phyloP scores from a whole-genome alignment of 805 yeast genomes.

The Hanseniaspora pseudoguilliermondii region DNA sequence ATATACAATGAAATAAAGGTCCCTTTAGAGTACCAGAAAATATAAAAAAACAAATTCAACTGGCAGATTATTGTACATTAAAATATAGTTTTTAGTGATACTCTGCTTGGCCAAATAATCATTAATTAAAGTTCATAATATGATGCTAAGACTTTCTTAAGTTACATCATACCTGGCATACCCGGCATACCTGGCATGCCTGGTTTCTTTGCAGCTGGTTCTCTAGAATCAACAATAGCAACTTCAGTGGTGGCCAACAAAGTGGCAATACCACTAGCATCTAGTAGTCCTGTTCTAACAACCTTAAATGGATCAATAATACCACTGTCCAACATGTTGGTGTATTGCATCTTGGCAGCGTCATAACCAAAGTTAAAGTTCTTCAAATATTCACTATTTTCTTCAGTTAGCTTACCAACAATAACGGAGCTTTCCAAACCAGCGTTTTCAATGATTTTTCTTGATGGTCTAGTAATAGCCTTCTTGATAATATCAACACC shows the following conservation, averaged over 20 bases:
- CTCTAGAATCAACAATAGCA: slow-evolving; percentile 92
- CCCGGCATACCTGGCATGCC: slow-evolving; percentile 48
- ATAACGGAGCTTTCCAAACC: slow-evolving; percentile 96
- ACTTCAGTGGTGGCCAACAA: slow-evolving; percentile 96
- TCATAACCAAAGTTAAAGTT: slow-evolving; percentile 87
- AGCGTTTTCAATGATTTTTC: slow-evolving; percentile 88
- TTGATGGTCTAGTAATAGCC: slow-evolving; percentile 91
- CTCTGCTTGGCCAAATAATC: no score
- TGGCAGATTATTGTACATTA: no score
- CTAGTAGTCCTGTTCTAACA: slow-evolving; percentile 87
- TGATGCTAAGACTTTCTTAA: background rate
- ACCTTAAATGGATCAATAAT: slow-evolving; percentile 98
- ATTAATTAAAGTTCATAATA: no score
- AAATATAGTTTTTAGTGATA: no score
- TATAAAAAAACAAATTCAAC: no score
- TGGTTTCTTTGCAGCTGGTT: slow-evolving; percentile 52
- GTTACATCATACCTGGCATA: slow-evolving; percentile 19
- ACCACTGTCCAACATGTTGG: slow-evolving; percentile 93
- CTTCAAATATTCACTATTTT: slow-evolving; percentile 30
- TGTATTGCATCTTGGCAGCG: slow-evolving; percentile 81
- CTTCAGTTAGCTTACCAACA: slow-evolving; percentile 65
- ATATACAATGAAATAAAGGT: no score
- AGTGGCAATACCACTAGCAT: slow-evolving; percentile 96
- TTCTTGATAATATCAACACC: slow-evolving; percentile 89
- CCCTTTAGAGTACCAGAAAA: no score